Base-by-base conservation (phyloP, 225 moss, liverwort and hornwort genomes). In the Pseudoscleropodium purum region DNA sequence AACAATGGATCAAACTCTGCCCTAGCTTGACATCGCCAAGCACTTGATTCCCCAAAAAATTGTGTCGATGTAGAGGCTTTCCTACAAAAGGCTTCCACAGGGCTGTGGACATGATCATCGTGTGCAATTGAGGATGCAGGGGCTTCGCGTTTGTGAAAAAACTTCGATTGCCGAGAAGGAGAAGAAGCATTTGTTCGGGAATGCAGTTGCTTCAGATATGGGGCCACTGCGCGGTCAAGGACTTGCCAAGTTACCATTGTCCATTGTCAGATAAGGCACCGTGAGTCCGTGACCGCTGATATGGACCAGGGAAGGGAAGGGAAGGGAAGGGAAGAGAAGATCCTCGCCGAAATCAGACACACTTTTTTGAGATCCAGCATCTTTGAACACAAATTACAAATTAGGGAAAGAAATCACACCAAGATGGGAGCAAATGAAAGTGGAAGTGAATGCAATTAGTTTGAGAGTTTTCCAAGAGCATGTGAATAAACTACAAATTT, bases 251-350 rank as follows among this genome's bases (percentile, higher is more conserved):
- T 5, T 29, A 2, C 15, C 21, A 73, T 52, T 77, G 43, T 51
- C 15, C 21, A 73, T 52, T 77, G 43, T 51, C 60, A 66, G 92
- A 90, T 92, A 90, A 89, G 90, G 92, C 78, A 41, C 88, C 87
- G 63, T 85, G 85, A 83, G 57, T 37, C 54, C 56, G 16, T 49
- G 75, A 13, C 52, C 77, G 76, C 51, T 34, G 34, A 13, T 15
- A 75, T 30, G 73, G 39, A 70, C 39, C 69, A 72, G n/a, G 43
- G 9, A 74, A 59, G 59, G 23, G 59, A 43, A 19, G 56, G 56
- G 56, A 56, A 49, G 10, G 49, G 49, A 49, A 13, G 72, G 68
- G 11, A n/a, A n/a, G n/a, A n/a, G n/a, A n/a, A n/a, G n/a, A 36
- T n/a, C 72, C 72, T 41, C 14, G 26, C 41, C 41, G 41, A 9